phyloP scores from a whole-genome alignment of 768 basidiomycete genomes.

The Russula olivacea region DNA sequence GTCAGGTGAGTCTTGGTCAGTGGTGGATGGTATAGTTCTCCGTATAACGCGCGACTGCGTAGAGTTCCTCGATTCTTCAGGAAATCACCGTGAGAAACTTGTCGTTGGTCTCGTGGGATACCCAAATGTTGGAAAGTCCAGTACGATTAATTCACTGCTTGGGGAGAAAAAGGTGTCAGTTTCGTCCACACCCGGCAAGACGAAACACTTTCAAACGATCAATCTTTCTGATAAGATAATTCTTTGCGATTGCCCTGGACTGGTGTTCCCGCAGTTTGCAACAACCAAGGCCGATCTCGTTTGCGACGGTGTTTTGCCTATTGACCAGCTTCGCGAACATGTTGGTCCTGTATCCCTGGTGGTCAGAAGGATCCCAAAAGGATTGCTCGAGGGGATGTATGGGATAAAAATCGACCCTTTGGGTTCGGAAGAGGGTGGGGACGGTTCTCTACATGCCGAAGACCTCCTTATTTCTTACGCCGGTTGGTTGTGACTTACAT shows the following conservation, averaged over 20 bases:
- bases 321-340: constrained; percentile 94
- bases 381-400: constrained; percentile 85
- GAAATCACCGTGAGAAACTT: constrained; percentile 56
- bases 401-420: constrained; percentile 68
- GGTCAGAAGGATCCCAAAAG: constrained; percentile 69
- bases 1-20: constrained; percentile 39
- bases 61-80: constrained; percentile 58
- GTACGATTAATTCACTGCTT: constrained; percentile 92
- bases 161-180: constrained; percentile 98
- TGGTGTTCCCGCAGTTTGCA: constrained; percentile 98
- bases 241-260: constrained; percentile 95
- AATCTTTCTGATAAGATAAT: constrained; percentile 81
- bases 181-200: constrained; percentile 95
- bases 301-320: constrained; percentile 94
- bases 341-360: constrained; percentile 79
- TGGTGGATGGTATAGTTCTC: not conserved
- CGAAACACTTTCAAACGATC: constrained; percentile 98
- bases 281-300: constrained; percentile 94
- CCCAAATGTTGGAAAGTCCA: constrained; percentile 98
- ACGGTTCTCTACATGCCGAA: constrained; percentile 65
- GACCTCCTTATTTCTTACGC: constrained; percentile 86
- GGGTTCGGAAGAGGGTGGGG: constrained; percentile 76
- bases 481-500: constrained; percentile 50
- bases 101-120: constrained; percentile 93
- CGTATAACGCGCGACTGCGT: constrained; percentile 9